Evolutionary conservation across 1,284 basidiomycete genomes (phyloP).

Genomic region (Ustilago loliicola): DNA sequence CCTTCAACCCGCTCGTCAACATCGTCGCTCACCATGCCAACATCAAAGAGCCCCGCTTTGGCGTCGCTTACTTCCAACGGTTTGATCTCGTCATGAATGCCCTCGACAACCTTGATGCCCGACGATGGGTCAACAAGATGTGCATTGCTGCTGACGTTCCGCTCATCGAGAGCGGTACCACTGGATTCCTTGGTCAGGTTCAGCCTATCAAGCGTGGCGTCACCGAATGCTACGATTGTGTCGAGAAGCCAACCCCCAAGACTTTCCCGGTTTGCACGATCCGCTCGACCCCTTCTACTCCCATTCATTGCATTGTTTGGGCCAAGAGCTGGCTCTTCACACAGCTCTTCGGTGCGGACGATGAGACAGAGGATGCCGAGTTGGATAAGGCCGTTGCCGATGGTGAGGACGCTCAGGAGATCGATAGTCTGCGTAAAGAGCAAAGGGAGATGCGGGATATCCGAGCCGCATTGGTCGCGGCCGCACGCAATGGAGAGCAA

Average conservation of each 20-base stretch:
- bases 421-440: constrained; percentile 88
- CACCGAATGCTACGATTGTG: constrained; percentile 69
- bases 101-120: constrained; percentile 81
- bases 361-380: constrained; percentile 74
- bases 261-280: constrained; percentile 99
- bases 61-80: constrained; percentile 86
- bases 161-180: constrained; percentile 95
- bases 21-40: constrained; percentile 93
- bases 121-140: constrained; percentile 83
- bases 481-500: constrained; percentile 23
- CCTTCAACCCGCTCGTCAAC: constrained; percentile 91
- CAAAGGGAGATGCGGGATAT: constrained; percentile 87
- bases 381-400: constrained; percentile 87
- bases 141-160: constrained; percentile 92
- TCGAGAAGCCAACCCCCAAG: constrained; percentile 84
- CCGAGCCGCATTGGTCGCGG: constrained; percentile 73
- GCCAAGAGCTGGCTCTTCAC: constrained; percentile 95
- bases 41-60: constrained; percentile 93
- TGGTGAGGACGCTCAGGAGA: constrained; percentile 91
- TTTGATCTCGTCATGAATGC: constrained; percentile 97
- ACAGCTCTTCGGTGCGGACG: constrained; percentile 50
- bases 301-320: constrained; percentile 99
- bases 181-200: constrained; percentile 86
- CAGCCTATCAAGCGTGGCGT: constrained; percentile 42
- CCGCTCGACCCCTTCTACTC: constrained; percentile 94